Evolutionary conservation across 2,329 filamentous ascomycete genomes (phyloP), one percentile per base, ranked within the genome.

Genomic region (Penicillium sp.): DNA sequence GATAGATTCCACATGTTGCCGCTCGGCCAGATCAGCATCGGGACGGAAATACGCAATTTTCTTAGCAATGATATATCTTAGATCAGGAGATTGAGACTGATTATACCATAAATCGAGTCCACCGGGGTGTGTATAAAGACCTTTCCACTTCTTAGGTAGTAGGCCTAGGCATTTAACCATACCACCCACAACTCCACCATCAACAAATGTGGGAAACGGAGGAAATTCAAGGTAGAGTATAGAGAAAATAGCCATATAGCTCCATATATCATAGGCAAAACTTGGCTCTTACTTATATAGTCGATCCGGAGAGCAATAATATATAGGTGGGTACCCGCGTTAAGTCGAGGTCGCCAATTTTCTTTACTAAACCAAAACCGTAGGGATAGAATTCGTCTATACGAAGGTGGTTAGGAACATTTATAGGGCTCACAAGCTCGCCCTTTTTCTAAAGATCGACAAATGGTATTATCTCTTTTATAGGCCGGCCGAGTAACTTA

Each of bases 221-320:
- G 53, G 20, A 53, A 43, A 49, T 13, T 50, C 46, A 56, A 65
- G 56, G 29, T 68, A 70, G 45, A 72, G 63, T n/a, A 53, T 47
- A 24, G 59, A 45, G 45, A 72, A 70, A 24, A 70, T 37, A 50
- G 63, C 26, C 66, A 70, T 70, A 29, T 69, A 70, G 40, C 66
- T 72, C 68, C 65, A 72, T 55, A 72, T 69, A 44, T 69, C 67
- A 43, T 67, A 69, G 47, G 65, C 62, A 49, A 57, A 56, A 43
- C 62, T 70, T 53, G 67, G 59, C 10, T 57, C 57, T 59, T 62
- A 42, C 13, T 53, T 16, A 66, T 67, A 62, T 49, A 71, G 56
- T 37, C 66, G 65, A 45, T 68, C 66, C 51, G 65, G 65, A 10
- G 66, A 67, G 49, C 67, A 69, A 55, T 59, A 67, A 39, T 58